Percentiles rank a stretch among this genome's conserved stretches.
These are phyloP conservation scores for Fennellomyces sp. DNA, from an alignment of 371 early-diverging fungal genomes.

Conservation along the genomic window DNA sequence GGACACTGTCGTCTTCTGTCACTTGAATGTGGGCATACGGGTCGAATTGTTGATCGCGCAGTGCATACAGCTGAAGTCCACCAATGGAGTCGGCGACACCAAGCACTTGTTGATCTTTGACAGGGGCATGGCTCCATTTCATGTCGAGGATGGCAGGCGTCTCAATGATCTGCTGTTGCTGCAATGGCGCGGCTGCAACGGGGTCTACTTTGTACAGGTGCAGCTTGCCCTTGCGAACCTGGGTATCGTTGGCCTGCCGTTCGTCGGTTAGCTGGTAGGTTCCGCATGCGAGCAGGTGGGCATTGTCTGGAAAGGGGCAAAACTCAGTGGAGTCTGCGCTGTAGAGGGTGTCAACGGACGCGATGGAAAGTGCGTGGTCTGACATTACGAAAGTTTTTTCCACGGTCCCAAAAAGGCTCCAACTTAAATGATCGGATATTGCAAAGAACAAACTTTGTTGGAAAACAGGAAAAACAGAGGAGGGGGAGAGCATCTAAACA, in stretches of 20 bases:
- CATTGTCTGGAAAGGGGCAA: conserved; percentile 60
- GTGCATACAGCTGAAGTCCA: conserved; percentile 52
- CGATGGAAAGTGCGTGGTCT: conserved; percentile 4
- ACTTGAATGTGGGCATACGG: conserved; percentile 32
- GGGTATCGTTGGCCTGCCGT: conserved; percentile 24
- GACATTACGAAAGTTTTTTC: neutral
- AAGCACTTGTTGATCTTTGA: conserved; percentile 46
- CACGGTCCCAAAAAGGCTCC: conserved; percentile 1
- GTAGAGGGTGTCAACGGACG: conserved; percentile 72
- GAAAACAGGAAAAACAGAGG: neutral
- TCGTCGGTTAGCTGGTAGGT: conserved; percentile 77
- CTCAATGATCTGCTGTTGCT: conserved; percentile 54
- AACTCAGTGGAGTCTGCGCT: conserved; percentile 86
- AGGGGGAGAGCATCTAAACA: neutral
- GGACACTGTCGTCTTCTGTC: conserved; percentile 46
- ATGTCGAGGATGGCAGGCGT: conserved; percentile 82
- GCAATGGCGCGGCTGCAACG: conserved; percentile 3
- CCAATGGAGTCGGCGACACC: conserved; percentile 70
- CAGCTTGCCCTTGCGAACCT: conserved; percentile 42
- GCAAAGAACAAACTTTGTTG: neutral
- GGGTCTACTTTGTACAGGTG: conserved; percentile 31
- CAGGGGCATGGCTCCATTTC: conserved; percentile 74
- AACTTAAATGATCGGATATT: no score
- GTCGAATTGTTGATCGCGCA: conserved; percentile 40
- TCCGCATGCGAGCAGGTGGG: conserved; percentile 67